Conservation (phyloP, 2,329 filamentous ascomycete species). For the Diaporthe vaccinii region DNA sequence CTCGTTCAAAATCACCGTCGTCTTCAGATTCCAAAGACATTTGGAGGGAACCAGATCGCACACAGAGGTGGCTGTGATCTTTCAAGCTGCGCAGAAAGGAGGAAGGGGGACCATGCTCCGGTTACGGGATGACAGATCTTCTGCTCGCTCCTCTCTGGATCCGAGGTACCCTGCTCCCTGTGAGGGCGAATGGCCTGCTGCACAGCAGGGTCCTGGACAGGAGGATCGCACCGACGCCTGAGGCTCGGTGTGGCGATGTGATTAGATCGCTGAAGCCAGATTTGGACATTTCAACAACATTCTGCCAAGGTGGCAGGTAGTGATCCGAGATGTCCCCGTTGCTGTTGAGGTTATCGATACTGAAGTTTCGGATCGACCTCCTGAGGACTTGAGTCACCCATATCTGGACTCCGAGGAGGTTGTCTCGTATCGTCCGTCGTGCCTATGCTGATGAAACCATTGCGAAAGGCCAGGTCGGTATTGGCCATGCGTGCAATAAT, state of each 20-base stretch:
- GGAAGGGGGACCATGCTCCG: background rate
- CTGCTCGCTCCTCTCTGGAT: slow-evolving; percentile 30
- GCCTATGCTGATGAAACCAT: slow-evolving; percentile 7
- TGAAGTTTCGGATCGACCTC: background rate
- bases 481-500: background rate
- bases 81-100: background rate
- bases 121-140: slow-evolving; percentile 19
- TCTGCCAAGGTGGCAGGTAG: background rate
- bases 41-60: background rate
- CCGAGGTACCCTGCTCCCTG: slow-evolving; percentile 38
- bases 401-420: background rate
- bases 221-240: slow-evolving; percentile 37
- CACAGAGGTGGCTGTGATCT: background rate
- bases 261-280: slow-evolving; percentile 26
- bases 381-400: background rate
- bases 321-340: background rate
- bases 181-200: slow-evolving; percentile 23
- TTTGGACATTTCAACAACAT: slow-evolving; percentile 1
- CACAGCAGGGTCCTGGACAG: slow-evolving; percentile 27
- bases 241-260: slow-evolving; percentile 41
- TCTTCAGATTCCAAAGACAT: background rate
- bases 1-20: background rate
- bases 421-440: background rate
- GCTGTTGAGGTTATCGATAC: background rate
- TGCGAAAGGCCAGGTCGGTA: background rate